Base-by-base conservation (phyloP, 306 rosid species). In the Dicorynia guianensis region DNA sequence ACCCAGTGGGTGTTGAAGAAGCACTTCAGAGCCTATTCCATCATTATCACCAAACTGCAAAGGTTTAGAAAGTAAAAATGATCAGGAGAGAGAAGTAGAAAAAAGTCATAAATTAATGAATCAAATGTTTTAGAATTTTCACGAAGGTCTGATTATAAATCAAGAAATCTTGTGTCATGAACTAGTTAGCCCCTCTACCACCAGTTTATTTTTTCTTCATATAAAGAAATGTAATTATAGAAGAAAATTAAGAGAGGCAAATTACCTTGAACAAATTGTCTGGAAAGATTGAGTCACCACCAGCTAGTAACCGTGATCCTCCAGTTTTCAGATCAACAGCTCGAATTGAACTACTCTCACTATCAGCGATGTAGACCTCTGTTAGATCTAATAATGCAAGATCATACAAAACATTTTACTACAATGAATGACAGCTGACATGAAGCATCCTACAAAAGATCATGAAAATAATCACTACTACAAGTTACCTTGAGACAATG, bases 291-390 rank as follows among this genome's bases (percentile, higher is more conserved):
- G 98, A 87, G 64, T 94, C 98, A 52, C 98, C 98, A 50, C 98
- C 98, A 69, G 85, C 97, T 79, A 94, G 81, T 85, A 94, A 84
- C 75, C 84, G 87, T 4, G 96, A 92, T 80, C 96, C 97, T 81
- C 96, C 96, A 47, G 95, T 87, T 89, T 84, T 87, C 74, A 92
- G 74, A 86, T 83, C 84, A 80, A 92, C 84, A 42, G 84, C 93
- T 85, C 98, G 89, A 78, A 94, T 84, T 59, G 98, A 94, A 87
- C 97, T 94, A 83, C 98, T 94, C 88, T 94, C 98, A 84, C 98
- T 94, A 75, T 94, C 98, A 79, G 98, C 97, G 8, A 94, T 20
- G 77, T 87, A 94, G 8, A 87, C 69, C 91, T 90, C 92, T 66
- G 6, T 80, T 25, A 75, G 76, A 85, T 92, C 97, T 94, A 75